Base-by-base conservation (phyloP, 1,284 basidiomycete species). In the Moesziomyces antarcticus region DNA sequence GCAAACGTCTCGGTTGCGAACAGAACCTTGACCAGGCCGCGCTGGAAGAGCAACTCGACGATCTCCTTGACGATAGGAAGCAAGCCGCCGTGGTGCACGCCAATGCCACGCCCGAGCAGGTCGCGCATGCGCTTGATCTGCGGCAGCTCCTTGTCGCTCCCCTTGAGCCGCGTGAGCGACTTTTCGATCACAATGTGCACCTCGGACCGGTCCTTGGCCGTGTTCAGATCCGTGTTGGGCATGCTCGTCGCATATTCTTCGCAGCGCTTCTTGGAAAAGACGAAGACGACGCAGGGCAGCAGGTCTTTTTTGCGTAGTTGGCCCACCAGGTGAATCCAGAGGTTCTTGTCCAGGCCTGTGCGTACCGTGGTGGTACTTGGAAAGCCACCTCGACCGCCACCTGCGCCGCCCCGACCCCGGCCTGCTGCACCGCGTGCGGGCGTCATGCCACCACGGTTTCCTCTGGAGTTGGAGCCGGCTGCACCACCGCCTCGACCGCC, bases 1-100 rank as follows among this genome's bases (percentile, higher is more conserved):
- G 97, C 97, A 84, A 99, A 99, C 0, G 97, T 99, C 85, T 99
- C 97, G 0, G 97, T 99, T 0, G 97, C 97, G 82, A 99, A 99
- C 11, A 99, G 86, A 18, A 98, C 91, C 85, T 99, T 99, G 64
- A 99, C 96, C 41, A 99, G 87, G 22, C 97, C 97, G 37, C 94
- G 90, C 10, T 94, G 92, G 82, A 99, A 99, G 18, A 99, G 87
- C 44, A 99, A 91, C 84, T 99, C 96, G 18, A 99, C 96, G 10
- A 84, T 73, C 62, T 97, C 93, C 87, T 99, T 99, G 44, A 99
- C 94, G 41, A 99, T 92, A 0, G 97, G 97, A 4, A 99, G 86
- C 8, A 99, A 87, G 6, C 97, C 97, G 45, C 97, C 96, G 79
- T 99, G 97, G 85, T 99, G 97, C 0, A 99, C 92, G 13, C 95